Conservation (phyloP, 2,329 filamentous ascomycete genomes). For the Xylariales sp. region DNA sequence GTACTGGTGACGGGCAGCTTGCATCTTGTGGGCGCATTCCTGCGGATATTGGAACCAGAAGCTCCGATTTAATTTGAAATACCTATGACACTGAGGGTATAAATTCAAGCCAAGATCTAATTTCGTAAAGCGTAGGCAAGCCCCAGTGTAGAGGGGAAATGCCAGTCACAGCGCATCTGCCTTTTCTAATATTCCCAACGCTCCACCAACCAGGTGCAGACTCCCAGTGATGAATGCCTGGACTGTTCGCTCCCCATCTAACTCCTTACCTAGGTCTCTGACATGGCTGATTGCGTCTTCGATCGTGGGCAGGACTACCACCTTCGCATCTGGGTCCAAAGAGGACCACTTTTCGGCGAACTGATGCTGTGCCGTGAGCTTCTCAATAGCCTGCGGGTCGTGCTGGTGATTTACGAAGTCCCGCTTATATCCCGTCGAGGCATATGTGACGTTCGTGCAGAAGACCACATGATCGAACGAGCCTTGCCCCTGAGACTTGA, state of each 20-base stretch:
- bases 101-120: too few species aligned
- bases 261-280: slow-evolving; percentile 28
- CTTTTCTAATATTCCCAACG: slow-evolving; percentile 44
- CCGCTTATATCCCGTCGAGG: slow-evolving; percentile 45
- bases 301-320: slow-evolving; percentile 47
- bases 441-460: slow-evolving; percentile 68
- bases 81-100: not conserved
- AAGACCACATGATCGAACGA: slow-evolving; percentile 73
- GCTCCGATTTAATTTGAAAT: slow-evolving; percentile 9
- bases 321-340: slow-evolving; percentile 41
- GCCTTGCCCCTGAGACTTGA: slow-evolving; percentile 24
- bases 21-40: slow-evolving; percentile 74
- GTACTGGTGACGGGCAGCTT: slow-evolving; percentile 75
- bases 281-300: slow-evolving; percentile 50
- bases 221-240: slow-evolving; percentile 57
- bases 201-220: slow-evolving; percentile 57
- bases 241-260: slow-evolving; percentile 27
- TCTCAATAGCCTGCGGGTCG: slow-evolving; percentile 45
- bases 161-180: slow-evolving; percentile 34
- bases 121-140: too few species aligned
- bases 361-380: slow-evolving; percentile 46
- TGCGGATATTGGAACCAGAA: slow-evolving; percentile 62
- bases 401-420: slow-evolving; percentile 55
- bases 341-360: slow-evolving; percentile 48
- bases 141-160: too few species aligned